A percentile compares a stretch with the other conserved stretches of the same genome.
phyloP scores from a whole-genome alignment of 2,329 filamentous ascomycete genomes.

The Aspergillus arachidicola region DNA sequence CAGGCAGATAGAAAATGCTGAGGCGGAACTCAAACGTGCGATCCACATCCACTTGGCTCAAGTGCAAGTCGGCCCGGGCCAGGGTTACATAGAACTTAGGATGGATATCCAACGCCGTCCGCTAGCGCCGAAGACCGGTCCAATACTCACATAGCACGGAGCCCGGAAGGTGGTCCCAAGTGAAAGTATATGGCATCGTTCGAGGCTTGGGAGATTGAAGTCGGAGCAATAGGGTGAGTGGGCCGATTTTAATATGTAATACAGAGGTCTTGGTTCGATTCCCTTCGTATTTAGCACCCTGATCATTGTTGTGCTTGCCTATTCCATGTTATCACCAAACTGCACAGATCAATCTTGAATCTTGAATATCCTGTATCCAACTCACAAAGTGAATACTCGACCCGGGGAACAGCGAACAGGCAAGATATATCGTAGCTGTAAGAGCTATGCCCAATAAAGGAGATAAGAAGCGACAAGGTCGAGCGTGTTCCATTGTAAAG shows the following conservation, averaged over 20 bases:
- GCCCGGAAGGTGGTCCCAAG: too few species aligned
- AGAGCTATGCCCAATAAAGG: not conserved
- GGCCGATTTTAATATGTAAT: too few species aligned
- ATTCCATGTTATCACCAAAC: too few species aligned
- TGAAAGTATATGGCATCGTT: not conserved
- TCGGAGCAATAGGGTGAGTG: not conserved
- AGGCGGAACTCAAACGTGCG: not conserved
- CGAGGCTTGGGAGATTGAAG: not conserved
- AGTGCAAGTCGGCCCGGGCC: too few species aligned
- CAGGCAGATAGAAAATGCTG: not conserved
- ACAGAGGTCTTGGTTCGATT: not conserved
- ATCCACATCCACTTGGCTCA: not conserved
- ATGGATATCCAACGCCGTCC: too few species aligned
- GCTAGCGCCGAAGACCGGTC: not conserved
- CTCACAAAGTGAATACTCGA: not conserved
- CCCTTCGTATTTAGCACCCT: accelerated
- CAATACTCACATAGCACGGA: not conserved
- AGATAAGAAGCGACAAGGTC: not conserved
- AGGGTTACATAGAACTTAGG: not conserved
- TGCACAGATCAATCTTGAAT: not conserved
- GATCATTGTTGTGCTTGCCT: not conserved
- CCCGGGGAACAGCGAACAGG: not conserved
- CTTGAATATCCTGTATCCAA: not conserved
- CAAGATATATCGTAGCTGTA: not conserved
- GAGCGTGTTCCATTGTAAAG: too few species aligned